phyloP scores from a whole-genome alignment of 179 eudicot genomes.

The Silene noctiflora region DNA sequence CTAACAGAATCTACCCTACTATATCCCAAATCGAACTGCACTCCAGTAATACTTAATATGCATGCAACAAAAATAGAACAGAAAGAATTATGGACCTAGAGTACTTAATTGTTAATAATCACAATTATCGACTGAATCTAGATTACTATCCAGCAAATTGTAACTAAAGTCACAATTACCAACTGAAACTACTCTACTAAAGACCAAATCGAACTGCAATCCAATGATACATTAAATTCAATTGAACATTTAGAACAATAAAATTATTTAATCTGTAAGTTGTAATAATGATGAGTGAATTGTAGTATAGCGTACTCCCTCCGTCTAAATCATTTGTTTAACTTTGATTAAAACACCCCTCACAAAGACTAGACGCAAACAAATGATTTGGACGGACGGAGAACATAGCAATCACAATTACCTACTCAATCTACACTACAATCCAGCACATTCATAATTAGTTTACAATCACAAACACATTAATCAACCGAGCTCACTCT shows the following conservation, averaged over 20 bases:
- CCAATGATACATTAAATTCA: background rate
- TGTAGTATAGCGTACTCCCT: no score
- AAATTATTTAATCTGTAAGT: background rate
- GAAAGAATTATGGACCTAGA: no score
- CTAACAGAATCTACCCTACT: background rate
- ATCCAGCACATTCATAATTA: background rate
- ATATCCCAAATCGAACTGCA: background rate
- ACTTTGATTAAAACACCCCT: no score
- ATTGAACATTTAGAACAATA: background rate
- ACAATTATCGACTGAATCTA: no score
- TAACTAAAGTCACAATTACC: background rate
- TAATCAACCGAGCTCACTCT: background rate
- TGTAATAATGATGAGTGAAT: background rate
- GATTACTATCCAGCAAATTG: background rate
- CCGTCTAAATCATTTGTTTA: no score
- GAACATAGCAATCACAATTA: background rate
- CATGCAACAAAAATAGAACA: no score
- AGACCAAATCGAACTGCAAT: background rate
- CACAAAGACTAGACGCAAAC: background rate
- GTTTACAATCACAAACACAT: background rate
- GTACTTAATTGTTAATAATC: no score
- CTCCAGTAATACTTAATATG: no score
- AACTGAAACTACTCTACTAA: background rate
- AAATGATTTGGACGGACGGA: background rate
- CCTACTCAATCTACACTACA: background rate